These are phyloP conservation scores for Skeletonema menzelii DNA, from an alignment of 108 stramenopile species.

Conservation along the genomic window DNA sequence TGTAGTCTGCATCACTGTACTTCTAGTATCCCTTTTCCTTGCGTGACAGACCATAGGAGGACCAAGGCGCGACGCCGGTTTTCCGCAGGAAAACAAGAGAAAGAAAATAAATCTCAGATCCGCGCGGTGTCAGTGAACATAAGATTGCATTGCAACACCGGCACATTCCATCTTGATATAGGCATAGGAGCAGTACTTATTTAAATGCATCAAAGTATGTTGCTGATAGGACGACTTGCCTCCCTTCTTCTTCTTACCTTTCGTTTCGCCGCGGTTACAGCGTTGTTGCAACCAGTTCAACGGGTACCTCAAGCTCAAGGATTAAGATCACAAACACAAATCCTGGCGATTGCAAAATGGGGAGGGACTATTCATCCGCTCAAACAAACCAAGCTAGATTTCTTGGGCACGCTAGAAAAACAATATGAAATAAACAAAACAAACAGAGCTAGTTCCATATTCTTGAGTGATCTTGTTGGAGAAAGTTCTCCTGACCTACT, in stretches of 20 bases:
- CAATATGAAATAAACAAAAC: conserved; percentile 14
- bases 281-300: background rate
- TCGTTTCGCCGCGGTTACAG: background rate
- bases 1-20: too few species aligned
- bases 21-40: background rate
- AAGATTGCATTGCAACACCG: too few species aligned
- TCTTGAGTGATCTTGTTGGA: conserved; percentile 9
- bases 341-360: background rate
- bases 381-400: conserved; percentile 14
- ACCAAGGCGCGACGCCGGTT: background rate
- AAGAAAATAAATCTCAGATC: too few species aligned
- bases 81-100: background rate
- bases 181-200: too few species aligned
- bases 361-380: conserved; percentile 2
- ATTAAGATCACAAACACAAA: background rate
- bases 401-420: conserved; percentile 14
- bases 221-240: background rate
- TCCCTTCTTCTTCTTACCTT: background rate
- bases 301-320: background rate
- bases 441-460: conserved; percentile 16
- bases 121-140: too few species aligned
- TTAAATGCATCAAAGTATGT: background rate
- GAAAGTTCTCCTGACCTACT: conserved; percentile 8
- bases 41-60: background rate
- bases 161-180: too few species aligned